Conservation (phyloP, 495 filamentous ascomycete species). For the Thozetella sp. region DNA sequence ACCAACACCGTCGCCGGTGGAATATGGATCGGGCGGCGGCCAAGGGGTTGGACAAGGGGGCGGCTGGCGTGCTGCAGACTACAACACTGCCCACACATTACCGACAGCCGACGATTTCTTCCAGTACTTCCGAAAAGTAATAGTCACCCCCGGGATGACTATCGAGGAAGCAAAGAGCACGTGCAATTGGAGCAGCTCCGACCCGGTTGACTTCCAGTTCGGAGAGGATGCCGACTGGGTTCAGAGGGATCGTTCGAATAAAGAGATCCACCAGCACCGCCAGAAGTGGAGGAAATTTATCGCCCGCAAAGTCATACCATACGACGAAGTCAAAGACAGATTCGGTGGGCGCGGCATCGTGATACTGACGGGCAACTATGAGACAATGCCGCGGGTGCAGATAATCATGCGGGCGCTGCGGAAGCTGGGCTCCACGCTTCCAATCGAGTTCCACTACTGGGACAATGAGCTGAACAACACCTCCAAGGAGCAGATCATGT, state of each 20-base stretch:
- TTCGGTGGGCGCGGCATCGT: conserved; percentile 26
- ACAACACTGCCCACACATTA: no score
- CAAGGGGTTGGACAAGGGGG: no score
- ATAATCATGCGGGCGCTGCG: conserved; percentile 20
- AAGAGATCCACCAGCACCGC: conserved; percentile 14
- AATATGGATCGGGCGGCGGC: no score
- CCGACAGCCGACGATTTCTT: no score
- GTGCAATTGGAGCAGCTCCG: conserved; percentile 17
- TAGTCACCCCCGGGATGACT: conserved; percentile 12
- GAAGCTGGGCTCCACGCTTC: conserved; percentile 15
- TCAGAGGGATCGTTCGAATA: conserved; percentile 11
- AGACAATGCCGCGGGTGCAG: conserved; percentile 18
- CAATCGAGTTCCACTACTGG: conserved; percentile 29
- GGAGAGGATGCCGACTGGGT: conserved; percentile 15
- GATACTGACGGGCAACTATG: conserved; percentile 22
- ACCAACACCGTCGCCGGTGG: no score
- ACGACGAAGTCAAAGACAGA: conserved; percentile 11
- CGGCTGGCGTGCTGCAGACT: no score
- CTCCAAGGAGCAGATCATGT: conserved; percentile 7
- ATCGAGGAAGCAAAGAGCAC: conserved; percentile 16
- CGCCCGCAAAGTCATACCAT: conserved; percentile 11
- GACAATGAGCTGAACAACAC: conserved; percentile 19
- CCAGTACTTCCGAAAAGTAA: no score
- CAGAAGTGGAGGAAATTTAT: conserved; percentile 21
- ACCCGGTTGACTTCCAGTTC: conserved; percentile 21